A percentile compares a stretch with the other conserved stretches of the same genome.
Evolutionary conservation across 2,329 filamentous ascomycete genomes (phyloP).

Genomic region (Colletotrichum navitas): DNA sequence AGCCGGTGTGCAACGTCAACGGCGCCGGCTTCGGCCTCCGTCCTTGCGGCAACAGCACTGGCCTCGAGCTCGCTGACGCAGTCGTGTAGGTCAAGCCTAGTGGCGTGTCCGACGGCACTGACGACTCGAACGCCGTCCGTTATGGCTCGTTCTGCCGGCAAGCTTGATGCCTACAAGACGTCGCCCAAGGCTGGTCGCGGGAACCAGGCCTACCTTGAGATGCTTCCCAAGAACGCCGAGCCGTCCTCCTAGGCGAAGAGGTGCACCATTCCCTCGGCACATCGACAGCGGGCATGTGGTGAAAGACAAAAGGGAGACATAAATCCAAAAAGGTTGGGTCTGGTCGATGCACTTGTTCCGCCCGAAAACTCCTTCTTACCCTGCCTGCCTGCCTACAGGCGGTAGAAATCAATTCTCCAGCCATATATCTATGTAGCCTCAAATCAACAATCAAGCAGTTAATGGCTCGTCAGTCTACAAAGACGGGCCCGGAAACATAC

Average conservation of each 20-base stretch:
- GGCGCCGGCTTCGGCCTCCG: slow-evolving; percentile 73
- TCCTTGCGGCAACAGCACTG: no score
- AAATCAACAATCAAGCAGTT: neutral
- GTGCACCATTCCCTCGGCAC: neutral
- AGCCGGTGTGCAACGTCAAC: slow-evolving; percentile 73
- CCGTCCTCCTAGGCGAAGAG: slow-evolving; percentile 31
- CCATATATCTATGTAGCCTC: neutral
- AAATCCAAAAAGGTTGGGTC: neutral
- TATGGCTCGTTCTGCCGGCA: slow-evolving; percentile 56
- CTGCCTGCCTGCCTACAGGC: neutral
- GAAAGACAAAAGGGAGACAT: neutral
- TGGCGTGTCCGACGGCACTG: slow-evolving; percentile 62
- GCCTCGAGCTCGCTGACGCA: slow-evolving; percentile 68
- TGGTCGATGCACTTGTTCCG: neutral
- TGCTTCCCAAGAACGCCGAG: slow-evolving; percentile 45
- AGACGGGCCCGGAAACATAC: neutral
- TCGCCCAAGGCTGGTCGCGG: slow-evolving; percentile 66
- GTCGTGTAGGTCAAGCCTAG: slow-evolving; percentile 78
- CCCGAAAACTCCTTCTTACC: neutral
- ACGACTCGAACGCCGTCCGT: slow-evolving; percentile 50
- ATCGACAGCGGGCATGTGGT: neutral
- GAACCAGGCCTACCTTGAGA: slow-evolving; percentile 49
- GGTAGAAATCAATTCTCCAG: neutral
- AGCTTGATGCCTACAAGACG: slow-evolving; percentile 58
- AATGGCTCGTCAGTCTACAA: neutral